Base-by-base conservation (phyloP, 177 flowering plant genomes). In the Vitis hybrid region DNA sequence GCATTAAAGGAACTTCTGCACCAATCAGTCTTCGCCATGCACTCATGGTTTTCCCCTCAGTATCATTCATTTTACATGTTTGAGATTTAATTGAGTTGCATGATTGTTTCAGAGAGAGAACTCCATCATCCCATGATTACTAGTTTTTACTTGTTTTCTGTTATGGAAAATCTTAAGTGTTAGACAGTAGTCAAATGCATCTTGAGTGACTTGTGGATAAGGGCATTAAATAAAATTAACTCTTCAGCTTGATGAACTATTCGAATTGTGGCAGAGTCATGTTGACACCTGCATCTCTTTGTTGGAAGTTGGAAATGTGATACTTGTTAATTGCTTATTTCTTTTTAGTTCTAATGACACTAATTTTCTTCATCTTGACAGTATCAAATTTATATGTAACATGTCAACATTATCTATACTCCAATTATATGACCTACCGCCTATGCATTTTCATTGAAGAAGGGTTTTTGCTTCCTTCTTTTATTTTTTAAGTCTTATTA, bases 211-310 rank as follows among this genome's bases (percentile, higher is more conserved):
- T 58, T 5, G 21, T 8, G 21, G 9, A 58, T 3, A 30, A 10
- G 14, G 26, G 26, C 14, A 58, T 58, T 58, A 23, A 26, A 34
- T 26, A 34, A 10, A 60, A 26, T 60, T 60, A 23, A 2, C 30
- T 4, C 7, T 60, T 23, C 26, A 60, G 14, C n/a, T 60, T 14
- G 56, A 34, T 26, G 14, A 26, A 60, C 4, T 60, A 23, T 60
- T 60, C 62, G 21, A 59, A 60, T 19, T 5, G 15, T 60, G 62
- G 62, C n/a, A 60, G 30, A 26, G 30, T 60, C 62, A 19, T 12
- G 62, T 23, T 13, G 62, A 60, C 40, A 21, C 61, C 32, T 26
- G 26, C 62, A 60, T 60, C 62, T 26, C 40, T 60, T 23, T 60
- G 40, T 60, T 23, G n/a, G 62, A 26, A 21, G n/a, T 12, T 60